Percentiles rank a stretch among this genome's conserved stretches.
Evolutionary conservation across 1,284 basidiomycete species (phyloP).

Genomic region (Boletellus deceptivus): DNA sequence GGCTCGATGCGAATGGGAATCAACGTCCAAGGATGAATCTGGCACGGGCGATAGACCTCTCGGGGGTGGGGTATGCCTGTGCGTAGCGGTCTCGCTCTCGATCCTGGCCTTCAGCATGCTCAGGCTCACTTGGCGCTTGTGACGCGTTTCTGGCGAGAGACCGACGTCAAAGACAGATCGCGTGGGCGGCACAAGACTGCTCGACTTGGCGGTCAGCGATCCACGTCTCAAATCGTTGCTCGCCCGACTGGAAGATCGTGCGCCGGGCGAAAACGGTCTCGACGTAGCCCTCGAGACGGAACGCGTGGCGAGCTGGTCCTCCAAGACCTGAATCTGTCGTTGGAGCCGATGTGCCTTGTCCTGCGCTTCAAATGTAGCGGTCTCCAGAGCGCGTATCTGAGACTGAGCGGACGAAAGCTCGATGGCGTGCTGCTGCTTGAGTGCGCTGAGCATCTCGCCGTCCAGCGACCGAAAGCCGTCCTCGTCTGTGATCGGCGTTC

Average conservation of each 20-base stretch:
- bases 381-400: slow-evolving; percentile 72
- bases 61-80: slow-evolving; percentile 39
- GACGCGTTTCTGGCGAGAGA: slow-evolving; percentile 72
- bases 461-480: slow-evolving; percentile 50
- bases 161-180: slow-evolving; percentile 61
- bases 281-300: slow-evolving; percentile 39
- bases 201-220: slow-evolving; percentile 46
- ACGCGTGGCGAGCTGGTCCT: slow-evolving; percentile 57
- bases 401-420: slow-evolving; percentile 78
- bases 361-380: slow-evolving; percentile 69
- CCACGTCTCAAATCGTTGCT: slow-evolving; percentile 48
- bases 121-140: slow-evolving; percentile 83
- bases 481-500: slow-evolving; percentile 20
- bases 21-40: slow-evolving; percentile 20
- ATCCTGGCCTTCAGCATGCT: slow-evolving; percentile 89
- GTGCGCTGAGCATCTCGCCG: slow-evolving; percentile 66
- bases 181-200: slow-evolving; percentile 38
- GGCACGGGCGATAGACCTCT: slow-evolving; percentile 53
- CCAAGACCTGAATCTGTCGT: slow-evolving; percentile 59
- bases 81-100: slow-evolving; percentile 63
- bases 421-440: slow-evolving; percentile 70
- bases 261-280: slow-evolving; percentile 42
- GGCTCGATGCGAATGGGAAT: slow-evolving; percentile 39
- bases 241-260: slow-evolving; percentile 50
- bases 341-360: slow-evolving; percentile 69